Evolutionary conservation across 2,329 filamentous ascomycete species (phyloP).

Genomic region (Microthyrium microscopicum): DNA sequence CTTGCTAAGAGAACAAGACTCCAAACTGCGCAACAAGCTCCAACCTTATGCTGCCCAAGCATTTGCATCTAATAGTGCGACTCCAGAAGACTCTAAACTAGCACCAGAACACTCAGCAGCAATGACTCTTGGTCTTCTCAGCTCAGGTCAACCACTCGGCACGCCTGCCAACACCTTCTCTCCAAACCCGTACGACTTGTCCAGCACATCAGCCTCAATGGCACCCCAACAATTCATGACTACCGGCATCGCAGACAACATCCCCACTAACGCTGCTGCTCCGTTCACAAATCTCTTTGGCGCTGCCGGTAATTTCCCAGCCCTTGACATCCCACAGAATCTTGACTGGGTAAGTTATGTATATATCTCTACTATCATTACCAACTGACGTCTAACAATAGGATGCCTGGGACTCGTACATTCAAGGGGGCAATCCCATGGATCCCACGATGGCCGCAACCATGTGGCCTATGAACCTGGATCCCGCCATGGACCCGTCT

Average conservation of each 20-base stretch:
- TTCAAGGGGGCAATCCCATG: too few relatives aligned
- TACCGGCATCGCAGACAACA: constrained; percentile 13
- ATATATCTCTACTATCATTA: constrained; percentile 8
- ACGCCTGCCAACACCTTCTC: neutral
- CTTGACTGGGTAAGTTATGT: constrained; percentile 44
- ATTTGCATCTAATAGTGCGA: constrained; percentile 10
- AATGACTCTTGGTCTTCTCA: constrained; percentile 54
- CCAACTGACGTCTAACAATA: constrained; percentile 15
- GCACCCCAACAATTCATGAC: constrained; percentile 17
- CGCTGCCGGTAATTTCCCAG: constrained; percentile 28
- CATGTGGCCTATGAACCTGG: constrained; percentile 31
- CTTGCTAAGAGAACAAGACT: constrained; percentile 45
- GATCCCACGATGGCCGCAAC: too few relatives aligned
- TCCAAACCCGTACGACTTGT: neutral
- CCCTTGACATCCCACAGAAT: constrained; percentile 39
- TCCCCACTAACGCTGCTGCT: constrained; percentile 28
- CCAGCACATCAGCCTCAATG: constrained; percentile 13
- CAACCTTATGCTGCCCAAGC: constrained; percentile 16
- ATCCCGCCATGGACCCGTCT: too few relatives aligned
- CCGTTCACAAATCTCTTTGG: constrained; percentile 40
- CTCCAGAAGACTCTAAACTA: constrained; percentile 36
- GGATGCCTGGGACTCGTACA: constrained; percentile 54
- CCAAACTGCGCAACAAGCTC: constrained; percentile 10
- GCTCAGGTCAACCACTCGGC: constrained; percentile 29
- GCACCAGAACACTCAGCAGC: constrained; percentile 46